Conservation (phyloP, 2,329 filamentous ascomycete species). For the Pseudodiploospora longispora region DNA sequence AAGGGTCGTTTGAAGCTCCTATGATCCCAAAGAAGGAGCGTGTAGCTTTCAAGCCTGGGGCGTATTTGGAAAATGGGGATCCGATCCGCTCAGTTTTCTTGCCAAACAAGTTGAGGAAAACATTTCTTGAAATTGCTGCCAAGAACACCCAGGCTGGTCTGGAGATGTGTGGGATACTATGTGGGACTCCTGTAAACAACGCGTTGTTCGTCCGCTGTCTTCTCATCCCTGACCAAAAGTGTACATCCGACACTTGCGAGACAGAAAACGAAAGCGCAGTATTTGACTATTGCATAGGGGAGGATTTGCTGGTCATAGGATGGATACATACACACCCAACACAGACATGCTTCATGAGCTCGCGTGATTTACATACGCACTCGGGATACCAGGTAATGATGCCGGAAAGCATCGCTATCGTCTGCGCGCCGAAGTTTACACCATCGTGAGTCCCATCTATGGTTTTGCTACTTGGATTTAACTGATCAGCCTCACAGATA, state of each 20-base stretch:
- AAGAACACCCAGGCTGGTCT: constrained; percentile 74
- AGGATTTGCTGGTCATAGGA: constrained; percentile 78
- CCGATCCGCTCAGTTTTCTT: constrained; percentile 84
- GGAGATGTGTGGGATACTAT: constrained; percentile 92
- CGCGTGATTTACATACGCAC: constrained; percentile 86
- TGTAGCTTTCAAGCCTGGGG: constrained; percentile 65
- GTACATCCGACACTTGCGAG: constrained; percentile 89
- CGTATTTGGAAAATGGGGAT: constrained; percentile 82
- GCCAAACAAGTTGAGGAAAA: constrained; percentile 62
- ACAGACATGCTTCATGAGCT: constrained; percentile 97
- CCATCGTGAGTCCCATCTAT: constrained; percentile 53
- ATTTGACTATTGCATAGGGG: constrained; percentile 80
- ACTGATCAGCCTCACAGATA: constrained; percentile 45
- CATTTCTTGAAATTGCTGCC: constrained; percentile 66
- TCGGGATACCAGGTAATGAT: constrained; percentile 94
- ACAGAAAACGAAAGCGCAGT: constrained; percentile 78
- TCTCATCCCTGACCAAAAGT: constrained; percentile 83
- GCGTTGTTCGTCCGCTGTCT: constrained; percentile 85
- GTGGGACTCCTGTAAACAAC: constrained; percentile 84
- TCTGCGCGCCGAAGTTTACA: constrained; percentile 77
- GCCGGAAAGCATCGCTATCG: constrained; percentile 91
- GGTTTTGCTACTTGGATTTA: background rate
- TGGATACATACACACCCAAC: constrained; percentile 99
- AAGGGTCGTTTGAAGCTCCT: constrained; percentile 18
- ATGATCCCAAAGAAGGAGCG: constrained; percentile 41